Evolutionary conservation across 768 basidiomycete species (phyloP).

Genomic region (Gelatoporia subvermispora): DNA sequence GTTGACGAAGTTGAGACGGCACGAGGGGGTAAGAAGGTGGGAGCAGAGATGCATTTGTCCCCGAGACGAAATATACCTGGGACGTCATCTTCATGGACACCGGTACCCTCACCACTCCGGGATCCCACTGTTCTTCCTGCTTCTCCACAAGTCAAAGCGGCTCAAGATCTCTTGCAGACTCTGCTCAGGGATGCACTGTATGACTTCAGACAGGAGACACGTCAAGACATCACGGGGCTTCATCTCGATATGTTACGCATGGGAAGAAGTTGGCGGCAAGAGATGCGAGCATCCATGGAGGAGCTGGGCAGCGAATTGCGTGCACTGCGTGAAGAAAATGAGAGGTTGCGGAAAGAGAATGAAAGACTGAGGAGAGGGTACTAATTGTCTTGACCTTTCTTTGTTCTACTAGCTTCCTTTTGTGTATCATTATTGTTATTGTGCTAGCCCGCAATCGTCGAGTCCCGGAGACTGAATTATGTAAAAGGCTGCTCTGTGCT

Average conservation of each 20-base stretch:
- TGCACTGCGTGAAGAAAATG: slow-evolving; percentile 41
- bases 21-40: background rate
- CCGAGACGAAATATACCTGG: slow-evolving; percentile 23
- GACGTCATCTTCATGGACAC: slow-evolving; percentile 28
- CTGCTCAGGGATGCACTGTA: slow-evolving; percentile 70
- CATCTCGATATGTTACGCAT: slow-evolving; percentile 71
- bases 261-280: slow-evolving; percentile 64
- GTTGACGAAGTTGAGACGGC: slow-evolving; percentile 20
- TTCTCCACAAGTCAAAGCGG: slow-evolving; percentile 33
- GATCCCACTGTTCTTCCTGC: slow-evolving; percentile 33
- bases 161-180: slow-evolving; percentile 58
- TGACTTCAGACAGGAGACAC: slow-evolving; percentile 66
- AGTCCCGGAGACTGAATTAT: too few species aligned
- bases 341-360: slow-evolving; percentile 63
- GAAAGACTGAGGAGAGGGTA: slow-evolving; percentile 40
- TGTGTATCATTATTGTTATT: too few species aligned
- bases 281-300: slow-evolving; percentile 57
- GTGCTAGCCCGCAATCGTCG: too few species aligned
- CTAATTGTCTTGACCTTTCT: slow-evolving; percentile 12
- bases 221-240: slow-evolving; percentile 67
- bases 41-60: slow-evolving; percentile 15
- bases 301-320: slow-evolving; percentile 56
- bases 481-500: too few species aligned
- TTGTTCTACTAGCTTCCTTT: too few species aligned
- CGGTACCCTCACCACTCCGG: slow-evolving; percentile 12